Conservation (phyloP, 1,284 basidiomycete genomes). For the Termitomyces sp. region DNA sequence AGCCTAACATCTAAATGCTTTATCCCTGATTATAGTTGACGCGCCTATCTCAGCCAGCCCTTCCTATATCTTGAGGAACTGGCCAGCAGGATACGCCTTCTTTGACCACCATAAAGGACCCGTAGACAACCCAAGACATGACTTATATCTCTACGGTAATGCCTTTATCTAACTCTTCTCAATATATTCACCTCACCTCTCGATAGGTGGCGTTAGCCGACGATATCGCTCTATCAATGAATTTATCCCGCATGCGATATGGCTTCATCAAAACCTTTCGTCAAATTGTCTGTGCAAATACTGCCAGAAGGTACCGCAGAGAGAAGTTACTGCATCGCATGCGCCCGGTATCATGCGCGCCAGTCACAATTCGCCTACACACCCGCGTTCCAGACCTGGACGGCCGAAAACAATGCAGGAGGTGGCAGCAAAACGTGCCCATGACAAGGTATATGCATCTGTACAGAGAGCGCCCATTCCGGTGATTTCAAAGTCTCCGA, state of each 20-base stretch:
- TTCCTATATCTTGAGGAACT: conserved; percentile 56
- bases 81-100: conserved; percentile 66
- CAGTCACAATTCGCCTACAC: conserved; percentile 23
- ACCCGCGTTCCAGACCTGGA: conserved; percentile 14
- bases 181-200: neutral
- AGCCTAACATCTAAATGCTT: conserved; percentile 17
- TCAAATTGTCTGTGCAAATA: conserved; percentile 73
- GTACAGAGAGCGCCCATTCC: conserved; percentile 49
- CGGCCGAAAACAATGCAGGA: conserved; percentile 22
- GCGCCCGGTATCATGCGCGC: conserved; percentile 37
- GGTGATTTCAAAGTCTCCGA: conserved; percentile 26
- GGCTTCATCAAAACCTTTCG: conserved; percentile 60
- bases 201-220: conserved; percentile 34
- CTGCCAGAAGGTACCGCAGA: conserved; percentile 64
- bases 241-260: conserved; percentile 75
- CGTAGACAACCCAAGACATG: conserved; percentile 51
- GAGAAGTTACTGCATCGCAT: conserved; percentile 59
- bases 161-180: neutral
- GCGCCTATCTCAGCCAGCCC: conserved; percentile 38
- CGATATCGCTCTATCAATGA: conserved; percentile 77
- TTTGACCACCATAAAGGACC: conserved; percentile 71
- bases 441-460: conserved; percentile 46
- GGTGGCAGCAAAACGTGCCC: conserved; percentile 22
- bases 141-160: conserved; percentile 73
- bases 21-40: neutral